Base-by-base conservation (phyloP, 2,329 filamentous ascomycete genomes). In the Penicillium sp. region DNA sequence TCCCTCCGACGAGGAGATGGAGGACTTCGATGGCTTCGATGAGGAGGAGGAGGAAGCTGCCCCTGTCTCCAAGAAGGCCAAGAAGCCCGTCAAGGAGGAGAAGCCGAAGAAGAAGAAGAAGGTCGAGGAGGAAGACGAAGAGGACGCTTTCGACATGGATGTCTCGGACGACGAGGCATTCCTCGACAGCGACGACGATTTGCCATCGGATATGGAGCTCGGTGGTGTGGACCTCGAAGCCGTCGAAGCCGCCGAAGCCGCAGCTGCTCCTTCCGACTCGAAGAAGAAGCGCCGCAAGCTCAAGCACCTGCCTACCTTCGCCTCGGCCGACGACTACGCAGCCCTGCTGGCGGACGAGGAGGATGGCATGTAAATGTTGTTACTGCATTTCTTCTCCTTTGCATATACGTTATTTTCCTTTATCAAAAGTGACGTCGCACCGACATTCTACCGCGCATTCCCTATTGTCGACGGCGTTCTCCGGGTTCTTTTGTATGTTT, bases 251-350 rank as follows among this genome's bases (percentile, higher is more conserved):
- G 39, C 39, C 39, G 72, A 76, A 21, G 62, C 72, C 43, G 39
- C 39, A 21, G 79, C 76, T 55, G 58, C 75, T 57, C 70, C 75
- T 56, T 76, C 78, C 23, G 73, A 73, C 16, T 74, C 75, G 64
- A 83, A 85, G 72, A 91, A 90, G 78, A 91, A 90, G 78, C 88
- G 85, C 78, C 92, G 88, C 83, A 91, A 91, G 79, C 81, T 98
- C 75, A 96, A 92, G 83, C 86, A 87, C 62, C 80, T 99, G 66
- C 95, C 95, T 7, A 96, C 87, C 35, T 99, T 99, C 79, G 95
- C 96, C 21, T 96, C 91, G 31, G 89, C 84, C 31, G 95, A 98
- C 54, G 95, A 98, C 73, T 99, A 98, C 75, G 93, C 92, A 16
- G 90, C 89, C 67, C 83, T 96, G 78, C 77, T 96, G 72, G 90